A percentile compares a stretch with the other conserved stretches of the same genome.
Conservation (phyloP, 2,329 filamentous ascomycete genomes). For the Neofusicoccum ribis region DNA sequence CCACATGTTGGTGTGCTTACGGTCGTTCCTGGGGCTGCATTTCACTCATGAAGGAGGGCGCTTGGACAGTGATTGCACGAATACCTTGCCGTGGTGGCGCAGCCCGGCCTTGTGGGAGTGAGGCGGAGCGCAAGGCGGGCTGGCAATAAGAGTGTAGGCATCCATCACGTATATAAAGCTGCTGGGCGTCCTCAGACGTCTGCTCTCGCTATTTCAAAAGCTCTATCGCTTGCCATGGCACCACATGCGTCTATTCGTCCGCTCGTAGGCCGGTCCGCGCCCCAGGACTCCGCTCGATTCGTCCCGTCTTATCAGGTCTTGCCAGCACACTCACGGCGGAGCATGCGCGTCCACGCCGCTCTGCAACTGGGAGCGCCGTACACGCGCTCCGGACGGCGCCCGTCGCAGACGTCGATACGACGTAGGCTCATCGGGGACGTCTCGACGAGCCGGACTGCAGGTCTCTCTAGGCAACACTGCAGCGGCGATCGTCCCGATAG, state of each 20-base stretch:
- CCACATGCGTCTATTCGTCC: neutral
- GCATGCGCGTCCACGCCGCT: constrained; percentile 2
- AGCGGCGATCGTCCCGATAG: constrained; percentile 10
- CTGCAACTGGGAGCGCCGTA: constrained; percentile 2
- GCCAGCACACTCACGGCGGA: constrained; percentile 3
- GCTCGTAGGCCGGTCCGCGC: neutral
- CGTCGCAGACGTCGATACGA: neutral
- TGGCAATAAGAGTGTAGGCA: constrained; percentile 3
- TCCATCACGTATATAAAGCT: constrained; percentile 17
- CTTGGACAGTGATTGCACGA: constrained; percentile 5
- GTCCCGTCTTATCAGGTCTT: constrained; percentile 12
- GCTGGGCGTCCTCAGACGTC: constrained; percentile 6
- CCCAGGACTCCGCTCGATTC: neutral
- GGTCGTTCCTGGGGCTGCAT: neutral
- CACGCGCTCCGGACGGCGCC: neutral
- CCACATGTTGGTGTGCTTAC: constrained; percentile 1
- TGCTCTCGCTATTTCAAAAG: neutral
- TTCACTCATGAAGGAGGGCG: constrained; percentile 10
- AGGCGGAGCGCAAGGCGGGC: constrained; percentile 17
- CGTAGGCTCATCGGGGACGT: neutral
- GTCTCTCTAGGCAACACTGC: constrained; percentile 13
- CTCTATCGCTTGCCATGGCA: neutral
- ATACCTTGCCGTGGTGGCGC: constrained; percentile 13
- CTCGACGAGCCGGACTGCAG: neutral
- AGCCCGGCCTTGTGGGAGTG: constrained; percentile 17